A percentile compares a stretch with the other conserved stretches of the same genome.
Evolutionary conservation across 495 filamentous ascomycete species (phyloP).

Genomic region (Aspergillus indologenus): DNA sequence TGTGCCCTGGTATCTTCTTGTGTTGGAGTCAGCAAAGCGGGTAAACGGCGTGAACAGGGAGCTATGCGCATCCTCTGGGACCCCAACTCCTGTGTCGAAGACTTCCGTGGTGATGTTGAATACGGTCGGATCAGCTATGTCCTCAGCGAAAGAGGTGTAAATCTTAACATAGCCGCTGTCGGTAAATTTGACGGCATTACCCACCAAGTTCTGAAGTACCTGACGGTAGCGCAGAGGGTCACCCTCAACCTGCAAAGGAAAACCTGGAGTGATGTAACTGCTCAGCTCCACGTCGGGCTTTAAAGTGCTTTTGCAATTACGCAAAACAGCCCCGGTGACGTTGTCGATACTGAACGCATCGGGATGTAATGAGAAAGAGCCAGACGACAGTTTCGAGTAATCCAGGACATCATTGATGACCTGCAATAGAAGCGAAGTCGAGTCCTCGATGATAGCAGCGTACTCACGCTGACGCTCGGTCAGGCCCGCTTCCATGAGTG

Average conservation of each 20-base stretch:
- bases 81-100: conserved; percentile 81
- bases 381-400: conserved; percentile 83
- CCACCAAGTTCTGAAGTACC: conserved; percentile 81
- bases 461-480: conserved; percentile 68
- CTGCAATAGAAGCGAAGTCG: conserved; percentile 75
- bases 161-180: conserved; percentile 64
- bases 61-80: conserved; percentile 68
- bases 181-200: conserved; percentile 89
- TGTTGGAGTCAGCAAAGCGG: conserved; percentile 77
- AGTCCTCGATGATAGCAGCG: conserved; percentile 74
- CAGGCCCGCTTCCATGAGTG: conserved; percentile 65
- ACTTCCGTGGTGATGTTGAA: conserved; percentile 55
- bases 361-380: conserved; percentile 72
- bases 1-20: conserved; percentile 74
- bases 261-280: conserved; percentile 46
- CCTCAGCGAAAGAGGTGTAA: conserved; percentile 49
- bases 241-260: conserved; percentile 47
- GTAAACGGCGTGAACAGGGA: conserved; percentile 82
- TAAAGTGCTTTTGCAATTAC: conserved; percentile 51
- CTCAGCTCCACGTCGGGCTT: conserved; percentile 57
- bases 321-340: conserved; percentile 52
- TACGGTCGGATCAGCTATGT: conserved; percentile 34
- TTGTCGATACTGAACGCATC: conserved; percentile 66
- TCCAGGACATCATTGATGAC: conserved; percentile 91
- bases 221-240: conserved; percentile 79